phyloP scores from a whole-genome alignment of 192 early-diverging fungal species.

The Jimgerdemannia lactiflua region DNA sequence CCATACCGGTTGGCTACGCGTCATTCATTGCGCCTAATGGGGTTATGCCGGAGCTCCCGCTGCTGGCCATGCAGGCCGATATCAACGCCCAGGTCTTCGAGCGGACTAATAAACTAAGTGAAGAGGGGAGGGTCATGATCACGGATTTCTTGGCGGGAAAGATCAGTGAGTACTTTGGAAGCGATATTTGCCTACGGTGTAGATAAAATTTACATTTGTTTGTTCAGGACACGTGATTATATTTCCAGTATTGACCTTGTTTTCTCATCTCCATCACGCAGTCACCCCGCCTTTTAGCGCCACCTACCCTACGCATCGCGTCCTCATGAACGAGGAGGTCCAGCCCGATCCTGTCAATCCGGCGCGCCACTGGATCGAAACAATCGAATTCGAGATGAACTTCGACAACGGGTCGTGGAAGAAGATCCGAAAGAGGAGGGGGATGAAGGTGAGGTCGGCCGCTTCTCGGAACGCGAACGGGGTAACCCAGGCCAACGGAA shows the following conservation, averaged over 20 bases:
- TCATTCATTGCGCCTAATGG: neutral
- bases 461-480: too few relatives aligned
- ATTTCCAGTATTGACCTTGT: neutral
- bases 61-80: neutral
- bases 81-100: neutral
- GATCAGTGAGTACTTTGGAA: neutral
- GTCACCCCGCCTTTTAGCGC: neutral
- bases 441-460: neutral
- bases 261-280: neutral
- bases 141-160: neutral
- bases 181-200: neutral
- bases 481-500: too few relatives aligned
- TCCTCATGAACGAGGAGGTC: conserved; percentile 1
- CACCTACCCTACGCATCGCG: neutral
- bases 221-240: neutral
- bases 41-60: neutral
- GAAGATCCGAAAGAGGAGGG: neutral
- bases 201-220: neutral
- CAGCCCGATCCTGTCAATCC: neutral
- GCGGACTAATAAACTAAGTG: neutral
- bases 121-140: neutral
- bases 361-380: neutral
- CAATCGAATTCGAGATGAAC: neutral
- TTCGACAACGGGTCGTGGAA: neutral
- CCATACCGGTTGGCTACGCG: too few relatives aligned